These are phyloP conservation scores for Karstenula rhodostoma DNA, from an alignment of 2,329 filamentous ascomycete species.

Conservation along the genomic window DNA sequence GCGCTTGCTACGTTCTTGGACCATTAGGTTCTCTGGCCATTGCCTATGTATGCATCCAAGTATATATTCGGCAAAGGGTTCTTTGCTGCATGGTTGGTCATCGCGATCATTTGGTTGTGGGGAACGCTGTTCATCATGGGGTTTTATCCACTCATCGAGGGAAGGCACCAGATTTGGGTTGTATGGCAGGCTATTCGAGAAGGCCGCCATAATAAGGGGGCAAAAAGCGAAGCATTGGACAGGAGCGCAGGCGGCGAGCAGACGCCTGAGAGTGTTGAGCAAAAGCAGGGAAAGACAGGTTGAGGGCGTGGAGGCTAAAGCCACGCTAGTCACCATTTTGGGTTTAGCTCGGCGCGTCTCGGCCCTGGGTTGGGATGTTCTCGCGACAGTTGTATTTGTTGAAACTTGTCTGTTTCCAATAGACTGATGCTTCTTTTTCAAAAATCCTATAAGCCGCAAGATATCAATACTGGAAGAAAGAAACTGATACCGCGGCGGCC, in stretches of 20 bases:
- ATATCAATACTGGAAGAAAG: too few species aligned
- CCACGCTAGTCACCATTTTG: not conserved
- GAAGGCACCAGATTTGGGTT: conserved; percentile 45
- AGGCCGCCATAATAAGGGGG: not conserved
- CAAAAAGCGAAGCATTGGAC: not conserved
- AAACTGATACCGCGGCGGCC: too few species aligned
- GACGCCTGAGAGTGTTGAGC: not conserved
- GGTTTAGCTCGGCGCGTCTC: not conserved
- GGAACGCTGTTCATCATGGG: conserved; percentile 58
- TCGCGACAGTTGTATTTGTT: not conserved
- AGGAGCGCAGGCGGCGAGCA: not conserved
- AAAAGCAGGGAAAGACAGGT: not conserved
- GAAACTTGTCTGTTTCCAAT: not conserved
- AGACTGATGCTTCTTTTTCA: too few species aligned
- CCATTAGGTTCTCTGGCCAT: conserved; percentile 63
- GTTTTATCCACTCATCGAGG: conserved; percentile 61
- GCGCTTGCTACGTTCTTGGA: conserved; percentile 60
- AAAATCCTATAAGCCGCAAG: too few species aligned
- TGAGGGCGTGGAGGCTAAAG: not conserved
- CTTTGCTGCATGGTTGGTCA: conserved; percentile 60
- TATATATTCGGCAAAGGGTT: conserved; percentile 61
- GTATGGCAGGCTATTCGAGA: conserved; percentile 6
- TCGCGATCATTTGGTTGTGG: conserved; percentile 64
- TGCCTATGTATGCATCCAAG: conserved; percentile 63
- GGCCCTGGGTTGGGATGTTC: not conserved